Evolutionary conservation across 2,329 filamentous ascomycete genomes (phyloP).

Genomic region (Fusarium mundagurra): DNA sequence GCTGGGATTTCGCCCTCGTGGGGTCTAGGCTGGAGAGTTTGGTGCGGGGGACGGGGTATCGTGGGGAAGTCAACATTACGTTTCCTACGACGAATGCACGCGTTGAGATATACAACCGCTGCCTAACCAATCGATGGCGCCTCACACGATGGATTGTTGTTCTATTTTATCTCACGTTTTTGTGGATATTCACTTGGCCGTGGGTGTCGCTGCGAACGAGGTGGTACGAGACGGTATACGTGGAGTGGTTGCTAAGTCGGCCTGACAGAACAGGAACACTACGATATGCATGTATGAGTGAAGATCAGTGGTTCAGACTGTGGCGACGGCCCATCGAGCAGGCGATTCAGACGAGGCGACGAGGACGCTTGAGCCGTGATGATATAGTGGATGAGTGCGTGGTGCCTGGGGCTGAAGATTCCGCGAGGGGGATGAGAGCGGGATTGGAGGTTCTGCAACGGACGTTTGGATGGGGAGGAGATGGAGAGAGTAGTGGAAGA

Average conservation of each 20-base stretch:
- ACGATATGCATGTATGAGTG: slow-evolving; percentile 63
- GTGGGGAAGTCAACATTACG: slow-evolving; percentile 65
- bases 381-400: slow-evolving; percentile 59
- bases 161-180: slow-evolving; percentile 72
- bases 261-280: slow-evolving; percentile 48
- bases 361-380: slow-evolving; percentile 64
- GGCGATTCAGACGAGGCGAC: slow-evolving; percentile 66
- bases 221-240: slow-evolving; percentile 70
- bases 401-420: slow-evolving; percentile 50
- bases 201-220: slow-evolving; percentile 73
- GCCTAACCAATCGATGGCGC: slow-evolving; percentile 71
- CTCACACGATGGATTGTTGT: slow-evolving; percentile 70
- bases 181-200: slow-evolving; percentile 78
- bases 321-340: slow-evolving; percentile 70
- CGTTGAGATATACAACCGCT: slow-evolving; percentile 72
- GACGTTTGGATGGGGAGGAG: slow-evolving; percentile 62
- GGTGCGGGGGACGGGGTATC: slow-evolving; percentile 73
- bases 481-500: slow-evolving; percentile 8
- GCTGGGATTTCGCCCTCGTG: slow-evolving; percentile 68
- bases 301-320: slow-evolving; percentile 69
- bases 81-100: slow-evolving; percentile 68
- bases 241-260: slow-evolving; percentile 62
- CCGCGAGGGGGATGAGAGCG: slow-evolving; percentile 58
- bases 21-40: slow-evolving; percentile 62
- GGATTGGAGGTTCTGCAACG: slow-evolving; percentile 62